A percentile compares a stretch with the other conserved stretches of the same genome.
These are phyloP conservation scores for Aspergillus udagawae DNA, from an alignment of 2,329 filamentous ascomycete species.

Conservation along the genomic window DNA sequence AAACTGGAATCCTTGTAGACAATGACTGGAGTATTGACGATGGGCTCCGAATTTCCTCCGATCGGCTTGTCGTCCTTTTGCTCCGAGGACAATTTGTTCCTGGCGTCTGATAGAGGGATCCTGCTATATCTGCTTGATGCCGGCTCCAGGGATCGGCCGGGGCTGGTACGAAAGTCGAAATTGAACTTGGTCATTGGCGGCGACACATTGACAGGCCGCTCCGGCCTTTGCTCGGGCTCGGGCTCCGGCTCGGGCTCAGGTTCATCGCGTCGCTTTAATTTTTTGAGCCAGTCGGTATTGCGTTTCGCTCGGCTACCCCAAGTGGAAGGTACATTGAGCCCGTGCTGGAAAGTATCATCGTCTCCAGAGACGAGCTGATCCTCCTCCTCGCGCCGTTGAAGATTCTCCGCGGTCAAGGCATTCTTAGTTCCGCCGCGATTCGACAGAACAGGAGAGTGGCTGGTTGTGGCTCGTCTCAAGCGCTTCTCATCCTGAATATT, in stretches of 20 bases:
- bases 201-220: constrained; percentile 13
- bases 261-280: constrained; percentile 21
- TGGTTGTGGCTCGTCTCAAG: constrained; percentile 35
- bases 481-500: constrained; percentile 37
- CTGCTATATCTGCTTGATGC: constrained; percentile 12
- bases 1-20: constrained; percentile 32
- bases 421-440: constrained; percentile 28
- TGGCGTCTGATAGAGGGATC: constrained; percentile 10
- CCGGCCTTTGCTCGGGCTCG: constrained; percentile 14
- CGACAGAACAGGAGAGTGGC: constrained; percentile 35
- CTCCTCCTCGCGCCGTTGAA: constrained; percentile 34
- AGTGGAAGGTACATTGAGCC: constrained; percentile 34
- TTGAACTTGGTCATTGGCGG: constrained; percentile 23
- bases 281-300: constrained; percentile 34
- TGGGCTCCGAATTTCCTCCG: constrained; percentile 21
- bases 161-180: constrained; percentile 23
- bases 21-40: constrained; percentile 37
- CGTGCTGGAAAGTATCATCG: constrained; percentile 25
- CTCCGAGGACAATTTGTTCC: constrained; percentile 11
- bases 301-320: constrained; percentile 35
- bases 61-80: constrained; percentile 11
- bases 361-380: constrained; percentile 14
- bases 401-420: constrained; percentile 32
- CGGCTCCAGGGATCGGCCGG: constrained; percentile 24
- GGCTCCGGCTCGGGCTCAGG: constrained; percentile 14